Base-by-base conservation (phyloP, 2,329 filamentous ascomycete genomes). In the Graphilbum fragrans region DNA sequence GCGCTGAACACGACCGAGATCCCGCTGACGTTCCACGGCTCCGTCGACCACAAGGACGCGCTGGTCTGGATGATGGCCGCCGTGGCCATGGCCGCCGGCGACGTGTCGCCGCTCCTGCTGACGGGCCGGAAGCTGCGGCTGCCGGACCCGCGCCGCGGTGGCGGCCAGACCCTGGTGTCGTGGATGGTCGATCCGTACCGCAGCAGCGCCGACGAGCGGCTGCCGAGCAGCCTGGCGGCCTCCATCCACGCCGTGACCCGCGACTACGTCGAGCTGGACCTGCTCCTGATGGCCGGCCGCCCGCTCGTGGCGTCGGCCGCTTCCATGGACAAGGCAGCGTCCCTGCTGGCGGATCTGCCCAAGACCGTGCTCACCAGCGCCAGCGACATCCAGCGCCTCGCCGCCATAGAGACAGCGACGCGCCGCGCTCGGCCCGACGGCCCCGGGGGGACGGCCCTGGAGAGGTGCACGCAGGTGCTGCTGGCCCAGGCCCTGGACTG, bases 1-100 rank as follows among this genome's bases (percentile, higher is more conserved):
- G 47, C 49, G 11, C 48, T 53, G 10, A 53, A 53, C 44, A 53
- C 51, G 8, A 43, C 46, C 1, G 43, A 41, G 1, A 45, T 52
- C 8, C 50, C 51, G 17, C 43, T 53, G 14, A 40, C 35, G 29
- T 53, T 45, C 23, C n/a, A 19, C 21, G 49, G 48, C 4, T 21
- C 43, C 0, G 32, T 46, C 1, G 18, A 21, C 21, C 17, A 17
- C 14, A 39, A 36, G 12, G 51, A 47, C 8, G 47, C 52, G 6
- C 38, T 47, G 2, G 41, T 51, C 17, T 50, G 46, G 50, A 44
- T 45, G 5, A 50, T 50, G 17, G 27, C 48, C 2, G 18, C 49
- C 16, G 34, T 53, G 3, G 45, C 45, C 2, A 33, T 53, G 5
- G 50, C 51, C 0, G 39, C 42, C 1, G 48, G 48, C 5, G 50